Conservation (phyloP, 108 stramenopile genomes). For the Poteriospumella lacustris region DNA sequence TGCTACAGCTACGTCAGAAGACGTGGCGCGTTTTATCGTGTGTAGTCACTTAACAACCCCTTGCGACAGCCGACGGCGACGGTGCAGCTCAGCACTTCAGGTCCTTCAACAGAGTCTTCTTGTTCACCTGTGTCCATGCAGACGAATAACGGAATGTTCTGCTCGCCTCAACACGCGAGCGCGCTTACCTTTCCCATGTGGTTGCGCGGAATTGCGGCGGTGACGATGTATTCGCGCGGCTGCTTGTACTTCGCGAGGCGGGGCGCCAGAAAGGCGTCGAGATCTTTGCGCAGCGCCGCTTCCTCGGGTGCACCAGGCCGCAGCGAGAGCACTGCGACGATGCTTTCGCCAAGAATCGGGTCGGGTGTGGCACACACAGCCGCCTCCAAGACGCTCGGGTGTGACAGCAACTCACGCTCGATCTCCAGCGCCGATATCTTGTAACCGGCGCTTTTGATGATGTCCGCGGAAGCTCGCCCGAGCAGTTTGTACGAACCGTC, state of each 20-base stretch:
- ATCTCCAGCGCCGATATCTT: slow-evolving; percentile 42
- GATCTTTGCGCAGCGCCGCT: no score
- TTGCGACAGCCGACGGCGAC: no score
- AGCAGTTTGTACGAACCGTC: slow-evolving; percentile 25
- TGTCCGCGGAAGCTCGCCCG: slow-evolving; percentile 36
- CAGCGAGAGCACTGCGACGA: background rate
- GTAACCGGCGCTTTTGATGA: slow-evolving; percentile 41
- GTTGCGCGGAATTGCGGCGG: slow-evolving; percentile 59
- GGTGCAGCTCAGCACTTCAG: no score
- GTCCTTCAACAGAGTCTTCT: slow-evolving; percentile 51
- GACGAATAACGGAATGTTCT: background rate
- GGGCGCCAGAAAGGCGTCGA: slow-evolving; percentile 44
- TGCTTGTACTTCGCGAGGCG: slow-evolving; percentile 50
- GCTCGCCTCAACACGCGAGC: background rate
- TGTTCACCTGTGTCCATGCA: slow-evolving; percentile 42
- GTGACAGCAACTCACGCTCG: slow-evolving; percentile 31
- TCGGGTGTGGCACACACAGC: slow-evolving; percentile 29
- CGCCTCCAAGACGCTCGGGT: slow-evolving; percentile 28
- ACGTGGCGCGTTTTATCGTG: no score
- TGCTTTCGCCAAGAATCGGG: background rate
- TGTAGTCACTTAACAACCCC: no score
- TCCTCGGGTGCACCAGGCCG: background rate
- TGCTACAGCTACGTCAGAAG: no score
- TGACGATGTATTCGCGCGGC: slow-evolving; percentile 41
- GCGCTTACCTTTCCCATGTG: slow-evolving; percentile 59